phyloP scores from a whole-genome alignment of 805 yeast genomes.

The Kluyveromyces dobzhanskii region DNA sequence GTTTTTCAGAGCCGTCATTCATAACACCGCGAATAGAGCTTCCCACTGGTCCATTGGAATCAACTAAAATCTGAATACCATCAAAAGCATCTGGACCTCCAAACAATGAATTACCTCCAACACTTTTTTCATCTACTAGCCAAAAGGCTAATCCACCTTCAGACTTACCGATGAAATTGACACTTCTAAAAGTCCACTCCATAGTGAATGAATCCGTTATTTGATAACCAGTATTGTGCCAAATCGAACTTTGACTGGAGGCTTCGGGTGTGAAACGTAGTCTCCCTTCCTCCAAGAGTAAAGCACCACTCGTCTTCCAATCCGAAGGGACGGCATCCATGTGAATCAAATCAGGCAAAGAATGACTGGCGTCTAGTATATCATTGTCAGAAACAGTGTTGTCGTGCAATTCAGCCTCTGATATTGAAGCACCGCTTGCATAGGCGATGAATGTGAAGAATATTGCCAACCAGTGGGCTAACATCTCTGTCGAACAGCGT shows the following conservation, averaged over 20 bases:
- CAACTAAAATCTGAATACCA: constrained; percentile 57
- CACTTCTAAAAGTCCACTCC: constrained; percentile 56
- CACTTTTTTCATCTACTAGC: constrained; percentile 33
- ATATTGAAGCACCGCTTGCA: not conserved
- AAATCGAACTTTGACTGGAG: constrained; percentile 36
- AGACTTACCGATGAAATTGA: constrained; percentile 41
- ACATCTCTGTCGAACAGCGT: no score
- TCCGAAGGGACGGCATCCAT: constrained; percentile 19
- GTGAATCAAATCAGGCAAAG: constrained; percentile 34
- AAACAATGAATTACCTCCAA: constrained; percentile 31
- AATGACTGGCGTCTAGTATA: constrained; percentile 23
- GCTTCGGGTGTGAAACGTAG: constrained; percentile 41
- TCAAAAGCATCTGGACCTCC: constrained; percentile 53
- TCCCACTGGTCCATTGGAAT: constrained; percentile 39
- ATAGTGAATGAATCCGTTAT: constrained; percentile 41
- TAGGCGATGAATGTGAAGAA: no score
- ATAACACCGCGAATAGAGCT: constrained; percentile 49
- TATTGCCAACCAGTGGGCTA: no score
- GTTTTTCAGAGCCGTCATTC: constrained; percentile 46
- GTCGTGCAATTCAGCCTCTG: constrained; percentile 1
- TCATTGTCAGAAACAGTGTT: constrained; percentile 12
- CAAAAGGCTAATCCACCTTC: constrained; percentile 54
- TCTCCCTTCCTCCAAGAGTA: constrained; percentile 44
- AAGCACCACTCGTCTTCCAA: constrained; percentile 36
- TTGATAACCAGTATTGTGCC: constrained; percentile 32